A percentile compares a stretch with the other conserved stretches of the same genome.
Conservation (phyloP, 805 yeast species). For the Starmerella riodocensis region DNA sequence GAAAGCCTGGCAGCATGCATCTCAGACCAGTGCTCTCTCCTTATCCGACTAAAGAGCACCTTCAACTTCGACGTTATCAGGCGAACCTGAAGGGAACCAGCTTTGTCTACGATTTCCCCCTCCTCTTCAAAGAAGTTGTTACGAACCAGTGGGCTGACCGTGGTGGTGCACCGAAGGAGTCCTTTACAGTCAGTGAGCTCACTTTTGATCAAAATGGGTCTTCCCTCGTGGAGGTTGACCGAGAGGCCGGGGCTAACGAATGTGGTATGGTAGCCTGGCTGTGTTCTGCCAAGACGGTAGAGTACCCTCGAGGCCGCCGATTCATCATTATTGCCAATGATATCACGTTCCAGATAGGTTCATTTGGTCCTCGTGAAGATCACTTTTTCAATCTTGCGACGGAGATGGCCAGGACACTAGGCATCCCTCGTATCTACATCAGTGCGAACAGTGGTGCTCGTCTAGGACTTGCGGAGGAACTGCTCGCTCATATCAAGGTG, state of each 20-base stretch:
- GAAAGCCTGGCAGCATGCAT: conserved; percentile 90
- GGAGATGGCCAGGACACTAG: conserved; percentile 75
- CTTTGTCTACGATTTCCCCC: conserved; percentile 97
- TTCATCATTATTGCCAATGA: conserved; percentile 90
- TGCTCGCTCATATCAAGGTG: conserved; percentile 75
- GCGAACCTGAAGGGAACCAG: conserved; percentile 98
- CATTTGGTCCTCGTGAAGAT: conserved; percentile 96
- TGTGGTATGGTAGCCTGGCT: conserved; percentile 98
- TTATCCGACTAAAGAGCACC: conserved; percentile 93
- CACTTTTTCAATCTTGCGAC: conserved; percentile 83
- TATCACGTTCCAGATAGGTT: conserved; percentile 95
- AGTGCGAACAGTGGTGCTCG: conserved; percentile 99
- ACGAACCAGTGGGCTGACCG: conserved; percentile 68
- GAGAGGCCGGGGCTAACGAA: conserved; percentile 93
- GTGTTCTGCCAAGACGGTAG: conserved; percentile 84
- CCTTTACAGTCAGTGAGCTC: conserved; percentile 68
- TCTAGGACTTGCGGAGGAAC: conserved; percentile 94
- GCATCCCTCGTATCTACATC: conserved; percentile 88
- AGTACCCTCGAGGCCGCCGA: conserved; percentile 92
- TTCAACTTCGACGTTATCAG: conserved; percentile 96
- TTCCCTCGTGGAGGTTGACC: conserved; percentile 68
- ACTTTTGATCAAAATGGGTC: conserved; percentile 69
- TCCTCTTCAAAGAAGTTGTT: conserved; percentile 87
- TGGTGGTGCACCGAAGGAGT: conserved; percentile 46
- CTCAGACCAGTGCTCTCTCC: conserved; percentile 91